Conservation (phyloP, 495 filamentous ascomycete species). For the Copromyces sp. region DNA sequence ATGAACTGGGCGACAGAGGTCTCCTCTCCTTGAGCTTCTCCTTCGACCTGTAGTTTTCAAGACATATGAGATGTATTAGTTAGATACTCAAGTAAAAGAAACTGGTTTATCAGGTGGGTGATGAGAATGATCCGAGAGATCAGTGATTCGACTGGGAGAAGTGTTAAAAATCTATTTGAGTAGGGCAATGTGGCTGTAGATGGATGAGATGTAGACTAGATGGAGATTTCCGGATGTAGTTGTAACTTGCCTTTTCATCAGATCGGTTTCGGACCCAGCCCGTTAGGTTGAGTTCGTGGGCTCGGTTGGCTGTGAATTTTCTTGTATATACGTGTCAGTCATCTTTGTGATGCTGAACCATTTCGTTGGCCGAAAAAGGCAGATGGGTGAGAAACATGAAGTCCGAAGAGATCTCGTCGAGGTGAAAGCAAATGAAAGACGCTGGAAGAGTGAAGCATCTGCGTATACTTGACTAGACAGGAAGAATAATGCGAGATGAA, state of each 20-base stretch:
- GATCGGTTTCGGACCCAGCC: slow-evolving; percentile 73
- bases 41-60: slow-evolving; percentile 54
- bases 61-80: too few species aligned
- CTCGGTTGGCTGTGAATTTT: slow-evolving; percentile 61
- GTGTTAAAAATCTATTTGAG: background rate
- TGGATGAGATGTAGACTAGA: background rate
- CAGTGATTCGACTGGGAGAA: too few species aligned
- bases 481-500: too few species aligned
- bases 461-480: too few species aligned
- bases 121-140: too few species aligned
- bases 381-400: too few species aligned
- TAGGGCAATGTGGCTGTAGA: background rate
- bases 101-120: too few species aligned
- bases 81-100: too few species aligned
- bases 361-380: too few species aligned
- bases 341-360: background rate
- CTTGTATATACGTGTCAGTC: slow-evolving; percentile 19
- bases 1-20: slow-evolving; percentile 56
- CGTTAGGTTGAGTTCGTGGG: slow-evolving; percentile 52
- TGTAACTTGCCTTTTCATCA: slow-evolving; percentile 50
- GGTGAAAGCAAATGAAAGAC: too few species aligned
- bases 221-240: background rate
- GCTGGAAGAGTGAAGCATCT: too few species aligned
- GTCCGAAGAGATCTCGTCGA: too few species aligned
- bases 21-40: slow-evolving; percentile 73